Percentiles rank a stretch among this genome's conserved stretches.
These are phyloP conservation scores for Cucurbita pepo DNA, from an alignment of 306 rosid species.

Conservation along the genomic window DNA sequence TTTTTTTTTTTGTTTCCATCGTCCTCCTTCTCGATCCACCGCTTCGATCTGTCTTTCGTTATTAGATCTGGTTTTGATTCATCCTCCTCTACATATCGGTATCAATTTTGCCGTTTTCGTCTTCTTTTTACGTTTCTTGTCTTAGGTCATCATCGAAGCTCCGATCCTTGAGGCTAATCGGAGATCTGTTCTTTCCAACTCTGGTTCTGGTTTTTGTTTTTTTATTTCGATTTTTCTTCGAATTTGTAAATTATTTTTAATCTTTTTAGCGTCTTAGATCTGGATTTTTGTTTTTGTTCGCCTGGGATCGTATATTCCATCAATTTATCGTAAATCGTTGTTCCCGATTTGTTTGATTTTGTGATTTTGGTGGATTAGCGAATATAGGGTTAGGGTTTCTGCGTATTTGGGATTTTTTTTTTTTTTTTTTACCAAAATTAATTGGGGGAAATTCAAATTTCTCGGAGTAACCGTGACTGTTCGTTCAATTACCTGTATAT, in stretches of 20 bases:
- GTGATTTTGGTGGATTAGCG: slow-evolving; percentile 1
- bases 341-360: slow-evolving; percentile 18
- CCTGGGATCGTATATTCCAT: neutral
- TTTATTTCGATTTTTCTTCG: neutral
- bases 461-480: neutral
- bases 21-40: neutral
- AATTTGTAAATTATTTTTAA: neutral
- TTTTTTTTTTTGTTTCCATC: neutral
- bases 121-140: neutral
- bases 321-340: neutral
- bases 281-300: neutral
- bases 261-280: neutral
- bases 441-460: slow-evolving; percentile 18
- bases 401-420: slow-evolving; percentile 25
- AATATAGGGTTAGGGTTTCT: slow-evolving; percentile 63
- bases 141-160: neutral
- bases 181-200: neutral
- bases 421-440: slow-evolving; percentile 11
- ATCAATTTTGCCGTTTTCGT: neutral
- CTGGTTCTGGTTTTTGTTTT: neutral
- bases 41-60: neutral
- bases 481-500: neutral
- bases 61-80: neutral
- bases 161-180: neutral
- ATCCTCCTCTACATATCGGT: neutral